These are phyloP conservation scores for Sedum album DNA, from an alignment of 164 flowering plant species.

Conservation along the genomic window DNA sequence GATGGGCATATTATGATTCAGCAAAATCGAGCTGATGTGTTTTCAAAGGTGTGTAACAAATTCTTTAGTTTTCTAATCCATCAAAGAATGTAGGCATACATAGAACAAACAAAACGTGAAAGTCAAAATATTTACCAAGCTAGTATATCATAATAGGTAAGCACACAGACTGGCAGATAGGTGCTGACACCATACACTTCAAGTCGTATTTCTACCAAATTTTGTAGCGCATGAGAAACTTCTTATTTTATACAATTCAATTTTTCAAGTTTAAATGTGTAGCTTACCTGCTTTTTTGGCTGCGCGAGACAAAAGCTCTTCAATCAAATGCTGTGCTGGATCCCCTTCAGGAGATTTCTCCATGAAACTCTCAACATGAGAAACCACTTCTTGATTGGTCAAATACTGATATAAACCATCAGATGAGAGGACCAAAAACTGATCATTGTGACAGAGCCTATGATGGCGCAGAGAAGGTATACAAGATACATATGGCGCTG, in stretches of 20 bases:
- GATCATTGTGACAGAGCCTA: constrained; percentile 69
- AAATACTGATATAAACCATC: constrained; percentile 96
- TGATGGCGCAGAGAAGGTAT: constrained; percentile 87
- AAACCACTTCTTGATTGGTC: constrained; percentile 91
- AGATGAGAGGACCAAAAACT: constrained; percentile 87
- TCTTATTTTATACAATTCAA: background rate
- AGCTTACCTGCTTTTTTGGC: constrained; percentile 94
- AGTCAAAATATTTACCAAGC: background rate
- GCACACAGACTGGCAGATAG: background rate
- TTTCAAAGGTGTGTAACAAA: too few species aligned
- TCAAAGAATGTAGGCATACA: too few species aligned
- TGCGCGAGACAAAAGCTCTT: constrained; percentile 91
- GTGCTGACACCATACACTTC: background rate
- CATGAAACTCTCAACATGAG: constrained; percentile 72
- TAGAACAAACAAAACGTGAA: too few species aligned
- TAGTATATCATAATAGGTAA: background rate
- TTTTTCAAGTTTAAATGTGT: background rate
- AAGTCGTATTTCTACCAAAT: background rate
- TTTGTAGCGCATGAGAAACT: background rate
- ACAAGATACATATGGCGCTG: constrained; percentile 83
- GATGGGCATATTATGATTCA: background rate
- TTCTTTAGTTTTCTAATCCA: background rate
- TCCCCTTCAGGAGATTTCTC: constrained; percentile 97
- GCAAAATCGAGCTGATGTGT: background rate
- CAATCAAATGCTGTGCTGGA: constrained; percentile 95